Percentiles rank a stretch among this genome's conserved stretches.
These are phyloP conservation scores for Aureobasidium sp. DNA, from an alignment of 2,329 filamentous ascomycete species.

Conservation along the genomic window DNA sequence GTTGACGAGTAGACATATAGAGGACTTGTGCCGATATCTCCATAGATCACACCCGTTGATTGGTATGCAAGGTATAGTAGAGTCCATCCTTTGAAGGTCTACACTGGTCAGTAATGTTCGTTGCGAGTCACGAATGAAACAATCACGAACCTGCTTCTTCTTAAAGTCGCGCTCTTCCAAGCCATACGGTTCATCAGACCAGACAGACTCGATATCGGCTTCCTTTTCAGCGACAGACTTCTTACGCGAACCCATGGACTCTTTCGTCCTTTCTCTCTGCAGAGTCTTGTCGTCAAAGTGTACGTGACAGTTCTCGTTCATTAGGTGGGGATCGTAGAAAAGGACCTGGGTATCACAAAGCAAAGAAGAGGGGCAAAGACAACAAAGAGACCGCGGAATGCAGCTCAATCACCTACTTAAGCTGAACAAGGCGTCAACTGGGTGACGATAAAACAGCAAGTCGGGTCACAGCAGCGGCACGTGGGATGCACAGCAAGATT, in stretches of 20 bases:
- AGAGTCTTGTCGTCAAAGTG: constrained; percentile 9
- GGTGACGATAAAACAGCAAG: not conserved
- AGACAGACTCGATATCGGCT: constrained; percentile 9
- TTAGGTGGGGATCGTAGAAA: not conserved
- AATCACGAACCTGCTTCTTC: constrained; percentile 13
- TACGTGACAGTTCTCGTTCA: constrained; percentile 3
- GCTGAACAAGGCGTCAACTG: not conserved
- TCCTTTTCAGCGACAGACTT: constrained; percentile 12
- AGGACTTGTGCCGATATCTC: constrained; percentile 61
- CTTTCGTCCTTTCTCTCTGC: constrained; percentile 2
- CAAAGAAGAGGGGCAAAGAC: not conserved
- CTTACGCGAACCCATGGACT: constrained; percentile 7
- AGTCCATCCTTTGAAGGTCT: constrained; percentile 17
- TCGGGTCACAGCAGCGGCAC: not conserved
- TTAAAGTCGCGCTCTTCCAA: constrained; percentile 16
- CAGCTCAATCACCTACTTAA: constrained; percentile 12
- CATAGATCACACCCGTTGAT: constrained; percentile 61
- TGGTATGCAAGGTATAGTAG: constrained; percentile 50
- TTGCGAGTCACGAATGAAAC: not conserved
- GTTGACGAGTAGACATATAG: constrained; percentile 66
- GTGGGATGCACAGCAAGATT: constrained; percentile 8
- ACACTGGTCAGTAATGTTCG: not conserved
- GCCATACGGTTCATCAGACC: constrained; percentile 13
- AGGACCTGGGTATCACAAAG: not conserved
- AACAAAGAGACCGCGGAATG: constrained; percentile 1